A percentile compares a stretch with the other conserved stretches of the same genome.
phyloP scores from a whole-genome alignment of 2,329 filamentous ascomycete species.

The Dactylellina cionopaga region DNA sequence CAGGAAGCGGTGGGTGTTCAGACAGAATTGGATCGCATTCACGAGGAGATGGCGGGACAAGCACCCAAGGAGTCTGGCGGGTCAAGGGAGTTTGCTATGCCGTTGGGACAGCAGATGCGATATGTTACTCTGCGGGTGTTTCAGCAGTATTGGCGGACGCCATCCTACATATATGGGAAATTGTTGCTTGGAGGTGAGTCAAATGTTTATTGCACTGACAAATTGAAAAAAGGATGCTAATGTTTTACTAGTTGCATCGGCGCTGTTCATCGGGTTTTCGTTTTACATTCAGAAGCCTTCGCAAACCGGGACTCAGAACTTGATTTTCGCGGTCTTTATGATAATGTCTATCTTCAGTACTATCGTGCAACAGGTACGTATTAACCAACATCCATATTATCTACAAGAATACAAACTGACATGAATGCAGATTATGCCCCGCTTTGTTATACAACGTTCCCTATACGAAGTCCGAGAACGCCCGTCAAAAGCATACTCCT shows the following conservation, averaged over 20 bases:
- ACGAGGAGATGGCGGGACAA: constrained; percentile 67
- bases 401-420: constrained; percentile 81
- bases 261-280: constrained; percentile 83
- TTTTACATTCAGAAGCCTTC: constrained; percentile 78
- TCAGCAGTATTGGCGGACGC: constrained; percentile 91
- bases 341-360: constrained; percentile 82
- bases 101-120: constrained; percentile 73
- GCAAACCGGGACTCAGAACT: constrained; percentile 82
- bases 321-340: constrained; percentile 88
- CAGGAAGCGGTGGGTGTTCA: constrained; percentile 63
- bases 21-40: constrained; percentile 63
- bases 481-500: constrained; percentile 83
- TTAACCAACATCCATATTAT: constrained; percentile 87
- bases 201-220: too few relatives aligned
- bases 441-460: constrained; percentile 82
- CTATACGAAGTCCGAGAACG: constrained; percentile 87
- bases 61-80: constrained; percentile 63
- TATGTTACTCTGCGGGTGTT: constrained; percentile 79
- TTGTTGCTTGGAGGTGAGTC: constrained; percentile 70
- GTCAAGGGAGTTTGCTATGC: constrained; percentile 82
- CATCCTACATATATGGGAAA: constrained; percentile 89
- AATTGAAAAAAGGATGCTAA: too few relatives aligned
- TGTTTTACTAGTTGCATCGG: constrained; percentile 72
- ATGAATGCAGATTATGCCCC: constrained; percentile 76
- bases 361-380: constrained; percentile 73